Conservation (phyloP, 495 filamentous ascomycete species). For the Xylaria telfairii region DNA sequence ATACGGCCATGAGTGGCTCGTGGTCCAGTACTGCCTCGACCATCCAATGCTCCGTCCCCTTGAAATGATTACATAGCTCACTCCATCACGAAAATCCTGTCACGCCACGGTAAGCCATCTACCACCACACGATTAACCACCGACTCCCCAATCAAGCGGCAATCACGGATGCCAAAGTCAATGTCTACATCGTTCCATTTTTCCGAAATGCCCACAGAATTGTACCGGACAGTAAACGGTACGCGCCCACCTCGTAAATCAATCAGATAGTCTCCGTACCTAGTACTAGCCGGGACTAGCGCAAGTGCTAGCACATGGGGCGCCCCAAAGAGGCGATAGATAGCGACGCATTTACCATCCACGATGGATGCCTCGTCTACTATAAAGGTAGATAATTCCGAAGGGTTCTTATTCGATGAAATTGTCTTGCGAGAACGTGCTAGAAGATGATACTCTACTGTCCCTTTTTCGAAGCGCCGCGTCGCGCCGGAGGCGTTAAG, state of each 20-base stretch:
- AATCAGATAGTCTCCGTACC: neutral
- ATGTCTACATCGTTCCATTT: neutral
- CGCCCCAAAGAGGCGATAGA: neutral
- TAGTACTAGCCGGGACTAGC: neutral
- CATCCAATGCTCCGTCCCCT: no score
- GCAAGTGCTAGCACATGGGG: neutral
- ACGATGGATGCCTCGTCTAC: neutral
- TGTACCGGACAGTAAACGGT: neutral
- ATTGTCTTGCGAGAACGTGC: neutral
- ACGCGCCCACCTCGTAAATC: neutral
- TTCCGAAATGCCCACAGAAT: no score
- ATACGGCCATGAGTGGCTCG: no score
- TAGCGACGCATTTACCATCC: neutral
- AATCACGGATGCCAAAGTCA: neutral
- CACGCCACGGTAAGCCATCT: neutral
- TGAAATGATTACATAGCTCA: neutral
- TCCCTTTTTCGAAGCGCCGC: neutral
- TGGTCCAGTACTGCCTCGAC: no score
- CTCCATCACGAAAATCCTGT: neutral
- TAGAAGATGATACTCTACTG: conserved; percentile 3
- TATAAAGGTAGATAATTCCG: neutral
- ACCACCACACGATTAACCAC: neutral
- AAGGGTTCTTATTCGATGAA: neutral
- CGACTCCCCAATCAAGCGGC: neutral
- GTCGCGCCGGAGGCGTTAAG: neutral